These are phyloP conservation scores for Boletellus sp. DNA, from an alignment of 768 basidiomycete genomes.

Conservation along the genomic window DNA sequence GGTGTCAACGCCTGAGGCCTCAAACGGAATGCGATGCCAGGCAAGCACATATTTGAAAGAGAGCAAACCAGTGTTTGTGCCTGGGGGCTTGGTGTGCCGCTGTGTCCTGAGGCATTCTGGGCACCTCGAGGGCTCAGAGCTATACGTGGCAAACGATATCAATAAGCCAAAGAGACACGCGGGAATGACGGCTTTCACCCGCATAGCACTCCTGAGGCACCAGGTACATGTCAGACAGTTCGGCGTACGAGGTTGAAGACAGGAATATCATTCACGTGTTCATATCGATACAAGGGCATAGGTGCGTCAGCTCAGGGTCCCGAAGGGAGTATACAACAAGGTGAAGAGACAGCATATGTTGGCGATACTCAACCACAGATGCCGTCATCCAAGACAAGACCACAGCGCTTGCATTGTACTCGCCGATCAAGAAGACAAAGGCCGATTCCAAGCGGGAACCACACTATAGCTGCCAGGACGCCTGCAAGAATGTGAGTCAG, in stretches of 20 bases:
- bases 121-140: neutral
- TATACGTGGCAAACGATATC: neutral
- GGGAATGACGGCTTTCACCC: neutral
- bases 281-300: conserved; percentile 15
- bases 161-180: neutral
- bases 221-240: neutral
- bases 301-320: neutral
- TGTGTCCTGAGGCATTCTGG: neutral
- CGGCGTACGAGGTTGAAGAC: neutral
- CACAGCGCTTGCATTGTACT: conserved; percentile 59
- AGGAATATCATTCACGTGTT: neutral
- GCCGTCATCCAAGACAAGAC: conserved; percentile 37
- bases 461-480: conserved; percentile 75
- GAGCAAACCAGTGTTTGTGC: neutral
- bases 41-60: neutral
- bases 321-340: neutral
- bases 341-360: neutral
- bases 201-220: neutral
- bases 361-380: conserved; percentile 23
- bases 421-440: conserved; percentile 72
- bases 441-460: conserved; percentile 83
- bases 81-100: neutral
- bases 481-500: conserved; percentile 39
- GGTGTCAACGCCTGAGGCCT: too few species aligned
- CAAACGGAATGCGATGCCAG: too few species aligned